These are phyloP conservation scores for Meyerozyma athensensis DNA, from an alignment of 1,139 yeast genomes.

Conservation along the genomic window DNA sequence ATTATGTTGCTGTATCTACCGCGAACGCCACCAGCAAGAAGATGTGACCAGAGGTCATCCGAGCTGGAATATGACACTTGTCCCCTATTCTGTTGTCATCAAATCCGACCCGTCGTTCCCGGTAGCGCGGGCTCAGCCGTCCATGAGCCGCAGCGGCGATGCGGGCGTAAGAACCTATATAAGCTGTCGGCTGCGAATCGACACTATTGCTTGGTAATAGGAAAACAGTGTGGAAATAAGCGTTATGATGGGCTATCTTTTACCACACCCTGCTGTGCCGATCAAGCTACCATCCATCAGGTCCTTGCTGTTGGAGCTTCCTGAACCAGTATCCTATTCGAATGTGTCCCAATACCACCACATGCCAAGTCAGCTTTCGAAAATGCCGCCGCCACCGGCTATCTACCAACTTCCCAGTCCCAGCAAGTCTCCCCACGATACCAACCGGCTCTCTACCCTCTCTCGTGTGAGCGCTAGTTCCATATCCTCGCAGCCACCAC, in stretches of 20 bases:
- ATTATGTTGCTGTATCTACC: neutral
- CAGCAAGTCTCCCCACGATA: constrained; percentile 2
- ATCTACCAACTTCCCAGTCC: constrained; percentile 2
- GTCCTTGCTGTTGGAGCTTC: constrained; percentile 25
- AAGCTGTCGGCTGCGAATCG: constrained; percentile 3
- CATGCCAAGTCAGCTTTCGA: no score
- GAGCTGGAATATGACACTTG: no score
- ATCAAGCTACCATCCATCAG: constrained; percentile 26
- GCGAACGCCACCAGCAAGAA: no score
- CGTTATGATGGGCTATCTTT: constrained; percentile 5
- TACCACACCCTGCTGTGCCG: constrained; percentile 4
- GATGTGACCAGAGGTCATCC: no score
- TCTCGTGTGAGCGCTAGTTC: neutral
- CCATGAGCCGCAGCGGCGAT: neutral
- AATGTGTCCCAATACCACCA: neutral
- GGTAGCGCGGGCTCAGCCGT: constrained; percentile 5
- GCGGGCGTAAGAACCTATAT: constrained; percentile 3
- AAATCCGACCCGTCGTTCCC: constrained; percentile 1
- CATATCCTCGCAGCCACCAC: neutral
- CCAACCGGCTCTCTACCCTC: neutral
- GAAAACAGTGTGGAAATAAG: neutral
- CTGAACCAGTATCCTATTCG: constrained; percentile 9
- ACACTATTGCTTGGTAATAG: neutral
- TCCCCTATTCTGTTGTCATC: no score
- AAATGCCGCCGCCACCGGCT: neutral